These are phyloP conservation scores for Naganishia randhawae DNA, from an alignment of 768 basidiomycete species.

Conservation along the genomic window DNA sequence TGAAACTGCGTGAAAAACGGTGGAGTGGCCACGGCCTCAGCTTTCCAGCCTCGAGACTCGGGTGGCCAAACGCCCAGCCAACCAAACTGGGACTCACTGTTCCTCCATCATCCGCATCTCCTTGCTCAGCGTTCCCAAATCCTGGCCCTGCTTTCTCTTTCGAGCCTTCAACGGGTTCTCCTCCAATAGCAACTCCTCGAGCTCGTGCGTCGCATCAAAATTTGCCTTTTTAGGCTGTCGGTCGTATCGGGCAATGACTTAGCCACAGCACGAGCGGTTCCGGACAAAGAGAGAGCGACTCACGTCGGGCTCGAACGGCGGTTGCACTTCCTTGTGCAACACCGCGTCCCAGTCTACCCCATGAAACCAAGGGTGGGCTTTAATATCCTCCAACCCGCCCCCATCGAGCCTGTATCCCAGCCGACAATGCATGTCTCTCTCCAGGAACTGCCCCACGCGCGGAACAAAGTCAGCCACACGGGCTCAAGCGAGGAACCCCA, in stretches of 20 bases:
- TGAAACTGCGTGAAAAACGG: constrained; percentile 61
- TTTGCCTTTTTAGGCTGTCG: constrained; percentile 98
- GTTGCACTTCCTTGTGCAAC: constrained; percentile 61
- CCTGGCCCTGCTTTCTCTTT: constrained; percentile 83
- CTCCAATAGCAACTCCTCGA: constrained; percentile 91
- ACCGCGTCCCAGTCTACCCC: constrained; percentile 75
- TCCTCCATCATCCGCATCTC: constrained; percentile 99
- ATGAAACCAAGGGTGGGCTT: constrained; percentile 77
- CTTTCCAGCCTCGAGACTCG: no score
- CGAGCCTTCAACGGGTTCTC: constrained; percentile 96
- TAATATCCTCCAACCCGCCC: constrained; percentile 75
- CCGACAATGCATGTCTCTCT: constrained; percentile 74
- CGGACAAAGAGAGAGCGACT: constrained; percentile 49
- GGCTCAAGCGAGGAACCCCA: not conserved
- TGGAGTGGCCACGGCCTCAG: no score
- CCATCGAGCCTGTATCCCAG: constrained; percentile 72
- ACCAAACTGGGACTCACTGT: constrained; percentile 58
- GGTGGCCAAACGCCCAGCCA: not conserved
- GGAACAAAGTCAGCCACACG: not conserved
- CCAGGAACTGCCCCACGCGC: constrained; percentile 66
- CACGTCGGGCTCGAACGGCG: constrained; percentile 90
- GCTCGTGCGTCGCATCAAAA: constrained; percentile 96
- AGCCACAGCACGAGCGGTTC: not conserved
- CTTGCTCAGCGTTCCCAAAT: constrained; percentile 73
- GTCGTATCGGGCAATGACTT: not conserved